Base-by-base conservation (phyloP, 495 filamentous ascomycete species). In the Podospora pseudoanserina region DNA sequence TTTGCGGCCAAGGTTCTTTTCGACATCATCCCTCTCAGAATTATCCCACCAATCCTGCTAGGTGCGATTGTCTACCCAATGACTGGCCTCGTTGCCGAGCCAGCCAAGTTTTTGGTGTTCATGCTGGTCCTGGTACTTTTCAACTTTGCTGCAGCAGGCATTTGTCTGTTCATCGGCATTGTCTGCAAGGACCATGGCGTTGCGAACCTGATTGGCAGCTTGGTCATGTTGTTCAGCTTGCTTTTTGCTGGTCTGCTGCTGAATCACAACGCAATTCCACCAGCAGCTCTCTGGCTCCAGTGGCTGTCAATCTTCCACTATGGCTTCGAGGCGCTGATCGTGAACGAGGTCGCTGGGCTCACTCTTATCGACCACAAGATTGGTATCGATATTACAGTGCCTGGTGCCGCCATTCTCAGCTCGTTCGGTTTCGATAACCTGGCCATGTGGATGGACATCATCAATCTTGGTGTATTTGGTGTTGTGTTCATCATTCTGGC, bases 231-330 rank as follows among this genome's bases (percentile, higher is more conserved):
- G 34, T 99, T 99, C 82, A 95, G 91, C 74, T 79, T 99, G 72
- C 85, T 99, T 0, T 97, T 99, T 79, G 93, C 93, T 0, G 95
- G 95, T 66, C 83, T 98, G 39, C 80, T 99, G 62, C 85, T 99
- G 60, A 99, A 99, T 75, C 93, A 96, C 73, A 87, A 97, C 74
- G 92, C 91, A 16, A 98, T 98, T 67, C 95, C 95, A 4, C 79
- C 85, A 54, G 87, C 88, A 7, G 90, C 92, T 7, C 74, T 92
- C 66, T 99, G 95, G 95, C 76, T 98, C 49, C 96, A 99, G 80
- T 81, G 93, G 82, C 84, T 97, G n/a, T 97, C 93, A 20, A 99
- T 99, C 71, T 99, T 98, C 87, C 95, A 99, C 77, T 99, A 97
- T 75, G 95, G 89, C 2, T 98, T 99, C 72, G 95, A 97, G 82